These are phyloP conservation scores for Trichophyton equinum DNA, from an alignment of 2,329 filamentous ascomycete species.

Conservation along the genomic window DNA sequence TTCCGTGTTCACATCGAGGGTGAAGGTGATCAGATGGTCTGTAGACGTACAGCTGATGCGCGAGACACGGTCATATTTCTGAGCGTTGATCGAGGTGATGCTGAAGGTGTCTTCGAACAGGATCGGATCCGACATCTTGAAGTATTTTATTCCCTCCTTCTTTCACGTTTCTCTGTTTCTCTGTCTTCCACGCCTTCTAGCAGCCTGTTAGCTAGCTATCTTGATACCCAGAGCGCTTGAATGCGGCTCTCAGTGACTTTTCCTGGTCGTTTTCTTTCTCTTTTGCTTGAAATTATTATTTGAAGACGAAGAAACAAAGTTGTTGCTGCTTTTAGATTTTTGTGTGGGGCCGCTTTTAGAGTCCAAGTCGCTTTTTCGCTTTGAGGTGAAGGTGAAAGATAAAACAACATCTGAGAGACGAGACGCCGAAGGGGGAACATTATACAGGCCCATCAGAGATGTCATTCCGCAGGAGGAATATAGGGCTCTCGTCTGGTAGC, in stretches of 20 bases:
- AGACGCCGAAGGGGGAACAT: not conserved
- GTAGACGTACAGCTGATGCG: slow-evolving; percentile 66
- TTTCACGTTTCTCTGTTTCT: not conserved
- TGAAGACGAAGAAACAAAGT: not conserved
- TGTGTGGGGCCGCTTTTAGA: slow-evolving; percentile 2
- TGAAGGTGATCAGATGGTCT: slow-evolving; percentile 63
- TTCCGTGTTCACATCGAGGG: slow-evolving; percentile 87
- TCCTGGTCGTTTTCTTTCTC: too few relatives aligned
- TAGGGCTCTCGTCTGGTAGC: slow-evolving; percentile 39
- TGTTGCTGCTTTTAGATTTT: slow-evolving; percentile 2
- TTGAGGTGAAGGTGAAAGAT: not conserved
- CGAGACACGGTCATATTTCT: slow-evolving; percentile 91
- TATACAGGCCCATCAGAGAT: slow-evolving; percentile 27
- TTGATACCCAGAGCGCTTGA: not conserved
- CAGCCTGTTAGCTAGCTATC: not conserved
- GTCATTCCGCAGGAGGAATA: slow-evolving; percentile 58
- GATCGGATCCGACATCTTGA: slow-evolving; percentile 66
- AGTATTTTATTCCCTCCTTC: not conserved
- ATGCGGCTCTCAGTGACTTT: not conserved
- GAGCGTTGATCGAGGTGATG: slow-evolving; percentile 62
- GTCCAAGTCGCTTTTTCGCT: too few relatives aligned
- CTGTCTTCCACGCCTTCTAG: not conserved
- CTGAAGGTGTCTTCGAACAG: slow-evolving; percentile 91
- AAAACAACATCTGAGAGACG: not conserved
- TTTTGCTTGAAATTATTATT: not conserved